Percentiles rank a stretch among this genome's conserved stretches.
phyloP scores from a whole-genome alignment of 2,329 filamentous ascomycete species.

The Cercospora janseana region DNA sequence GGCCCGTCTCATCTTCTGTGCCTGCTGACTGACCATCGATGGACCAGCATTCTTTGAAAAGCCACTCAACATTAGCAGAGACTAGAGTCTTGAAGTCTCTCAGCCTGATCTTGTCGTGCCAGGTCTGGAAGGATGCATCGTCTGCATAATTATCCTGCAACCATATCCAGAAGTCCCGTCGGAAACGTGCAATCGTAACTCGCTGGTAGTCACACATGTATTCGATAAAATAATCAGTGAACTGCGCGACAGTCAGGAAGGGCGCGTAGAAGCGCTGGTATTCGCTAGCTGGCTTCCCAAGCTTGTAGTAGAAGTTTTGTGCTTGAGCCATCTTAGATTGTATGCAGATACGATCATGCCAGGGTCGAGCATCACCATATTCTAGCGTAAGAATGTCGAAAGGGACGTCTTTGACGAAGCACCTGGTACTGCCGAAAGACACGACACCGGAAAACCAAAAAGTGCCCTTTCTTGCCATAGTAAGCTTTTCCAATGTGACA shows the following conservation, averaged over 20 bases:
- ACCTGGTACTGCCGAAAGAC: slow-evolving; percentile 41
- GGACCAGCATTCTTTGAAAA: slow-evolving; percentile 62
- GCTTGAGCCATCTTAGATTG: slow-evolving; percentile 46
- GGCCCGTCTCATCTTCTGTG: background rate
- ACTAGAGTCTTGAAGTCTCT: slow-evolving; percentile 64
- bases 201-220: slow-evolving; percentile 49
- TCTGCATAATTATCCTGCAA: slow-evolving; percentile 48
- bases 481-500: slow-evolving; percentile 21
- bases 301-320: slow-evolving; percentile 59
- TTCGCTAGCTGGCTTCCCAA: slow-evolving; percentile 56
- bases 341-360: slow-evolving; percentile 56
- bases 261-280: slow-evolving; percentile 62
- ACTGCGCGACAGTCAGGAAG: slow-evolving; percentile 69
- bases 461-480: slow-evolving; percentile 17
- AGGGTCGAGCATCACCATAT: slow-evolving; percentile 55
- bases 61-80: slow-evolving; percentile 59
- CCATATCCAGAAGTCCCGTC: slow-evolving; percentile 58
- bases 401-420: slow-evolving; percentile 56
- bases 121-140: slow-evolving; percentile 50
- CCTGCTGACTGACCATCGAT: slow-evolving; percentile 25
- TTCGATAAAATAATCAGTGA: slow-evolving; percentile 71
- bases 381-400: slow-evolving; percentile 64
- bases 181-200: slow-evolving; percentile 59
- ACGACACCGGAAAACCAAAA: slow-evolving; percentile 64
- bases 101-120: slow-evolving; percentile 48